A percentile compares a stretch with the other conserved stretches of the same genome.
These are phyloP conservation scores for Heterobasidion parviporum DNA, from an alignment of 1,284 basidiomycete species.

Conservation along the genomic window DNA sequence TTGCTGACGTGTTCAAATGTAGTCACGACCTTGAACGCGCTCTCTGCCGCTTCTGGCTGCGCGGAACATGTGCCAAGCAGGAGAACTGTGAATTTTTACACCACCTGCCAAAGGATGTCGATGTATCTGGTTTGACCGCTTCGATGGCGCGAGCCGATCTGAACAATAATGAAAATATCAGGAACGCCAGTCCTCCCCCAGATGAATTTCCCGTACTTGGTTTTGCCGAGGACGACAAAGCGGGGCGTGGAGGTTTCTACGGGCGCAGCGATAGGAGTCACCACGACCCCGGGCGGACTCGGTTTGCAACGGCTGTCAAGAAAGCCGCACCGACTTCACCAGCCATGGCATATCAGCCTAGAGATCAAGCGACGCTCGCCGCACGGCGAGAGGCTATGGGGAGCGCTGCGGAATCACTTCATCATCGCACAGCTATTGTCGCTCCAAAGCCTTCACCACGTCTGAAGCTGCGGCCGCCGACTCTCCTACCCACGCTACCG, in stretches of 20 bases:
- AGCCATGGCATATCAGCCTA: slow-evolving; percentile 15
- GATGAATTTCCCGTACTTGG: slow-evolving; percentile 87
- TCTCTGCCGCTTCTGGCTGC: slow-evolving; percentile 94
- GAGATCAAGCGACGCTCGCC: slow-evolving; percentile 28
- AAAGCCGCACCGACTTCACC: slow-evolving; percentile 32
- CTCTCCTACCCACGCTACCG: slow-evolving; percentile 80
- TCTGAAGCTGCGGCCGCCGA: slow-evolving; percentile 74
- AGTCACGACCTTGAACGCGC: slow-evolving; percentile 91
- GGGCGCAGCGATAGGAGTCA: slow-evolving; percentile 33
- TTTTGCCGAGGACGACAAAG: slow-evolving; percentile 27
- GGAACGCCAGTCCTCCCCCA: slow-evolving; percentile 34
- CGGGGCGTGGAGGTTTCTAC: slow-evolving; percentile 29
- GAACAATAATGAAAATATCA: slow-evolving; percentile 33
- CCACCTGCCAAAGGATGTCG: slow-evolving; percentile 76
- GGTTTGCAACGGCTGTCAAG: slow-evolving; percentile 82
- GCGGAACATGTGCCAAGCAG: slow-evolving; percentile 92
- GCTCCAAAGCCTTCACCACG: slow-evolving; percentile 83
- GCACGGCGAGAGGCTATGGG: slow-evolving; percentile 50
- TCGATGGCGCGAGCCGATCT: slow-evolving; percentile 68
- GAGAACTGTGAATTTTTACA: slow-evolving; percentile 89
- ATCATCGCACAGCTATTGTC: slow-evolving; percentile 60
- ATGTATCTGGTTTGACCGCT: slow-evolving; percentile 55
- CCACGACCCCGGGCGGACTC: slow-evolving; percentile 71
- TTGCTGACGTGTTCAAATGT: slow-evolving; percentile 3
- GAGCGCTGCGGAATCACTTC: slow-evolving; percentile 49